Conservation (phyloP, 176 grass and related monocot genomes). For the Avena eriantha region DNA sequence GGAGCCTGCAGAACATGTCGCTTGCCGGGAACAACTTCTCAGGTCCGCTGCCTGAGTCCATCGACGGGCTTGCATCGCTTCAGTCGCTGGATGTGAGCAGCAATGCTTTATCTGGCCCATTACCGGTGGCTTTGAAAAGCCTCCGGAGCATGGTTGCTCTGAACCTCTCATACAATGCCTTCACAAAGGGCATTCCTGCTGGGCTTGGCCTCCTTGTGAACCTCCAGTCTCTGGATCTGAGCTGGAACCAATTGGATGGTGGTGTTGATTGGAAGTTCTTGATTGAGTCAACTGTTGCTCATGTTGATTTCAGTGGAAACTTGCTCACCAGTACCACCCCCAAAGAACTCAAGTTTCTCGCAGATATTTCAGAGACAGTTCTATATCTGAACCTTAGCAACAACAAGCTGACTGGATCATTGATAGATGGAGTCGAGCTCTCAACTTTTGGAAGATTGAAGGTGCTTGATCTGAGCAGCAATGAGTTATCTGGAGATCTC, state of each 20-base stretch:
- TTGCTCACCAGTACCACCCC: conserved; percentile 69
- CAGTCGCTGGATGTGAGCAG: conserved; percentile 83
- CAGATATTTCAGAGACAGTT: conserved; percentile 88
- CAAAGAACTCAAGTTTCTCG: conserved; percentile 87
- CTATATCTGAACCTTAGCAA: conserved; percentile 86
- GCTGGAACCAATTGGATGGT: conserved; percentile 88
- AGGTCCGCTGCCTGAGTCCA: conserved; percentile 67
- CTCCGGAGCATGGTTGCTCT: conserved; percentile 71
- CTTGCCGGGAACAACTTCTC: conserved; percentile 89
- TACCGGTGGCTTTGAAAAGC: conserved; percentile 61
- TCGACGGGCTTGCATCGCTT: conserved; percentile 69
- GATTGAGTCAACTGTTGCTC: conserved; percentile 73
- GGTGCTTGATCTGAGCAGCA: conserved; percentile 93
- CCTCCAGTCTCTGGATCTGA: conserved; percentile 81
- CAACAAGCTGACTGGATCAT: conserved; percentile 77
- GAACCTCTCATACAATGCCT: conserved; percentile 82
- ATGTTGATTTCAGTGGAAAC: conserved; percentile 95
- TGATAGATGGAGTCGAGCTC: conserved; percentile 90
- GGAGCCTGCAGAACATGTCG: conserved; percentile 80
- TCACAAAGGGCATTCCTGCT: conserved; percentile 76
- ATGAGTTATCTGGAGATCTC: conserved; percentile 82
- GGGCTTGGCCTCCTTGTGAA: conserved; percentile 68
- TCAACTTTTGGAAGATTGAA: conserved; percentile 94
- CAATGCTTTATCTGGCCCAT: conserved; percentile 70
- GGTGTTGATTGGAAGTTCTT: conserved; percentile 96